Base-by-base conservation (phyloP, 2,329 filamentous ascomycete genomes). In the Penicillium concentricum region DNA sequence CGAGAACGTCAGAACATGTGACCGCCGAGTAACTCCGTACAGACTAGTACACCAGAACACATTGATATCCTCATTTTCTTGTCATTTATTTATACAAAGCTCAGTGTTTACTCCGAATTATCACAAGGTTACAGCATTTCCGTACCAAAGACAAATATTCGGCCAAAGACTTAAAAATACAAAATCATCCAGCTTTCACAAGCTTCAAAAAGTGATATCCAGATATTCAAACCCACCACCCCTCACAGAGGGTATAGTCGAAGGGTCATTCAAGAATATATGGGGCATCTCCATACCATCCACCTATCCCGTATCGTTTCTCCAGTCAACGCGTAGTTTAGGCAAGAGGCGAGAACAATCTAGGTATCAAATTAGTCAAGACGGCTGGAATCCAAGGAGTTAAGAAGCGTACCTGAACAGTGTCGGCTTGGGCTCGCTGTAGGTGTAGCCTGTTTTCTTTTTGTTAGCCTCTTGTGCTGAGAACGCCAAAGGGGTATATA, bases 371-470 rank as follows among this genome's bases (percentile, higher is more conserved):
- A 28, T 56, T 52, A 56, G 48, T 20, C 18, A 41, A 16, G 16
- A 26, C 20, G 26, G 51, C 65, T 63, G 69, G 63, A 57, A 48
- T 44, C 30, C 22, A 48, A 46, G 22, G 70, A 10, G 30, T 45
- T 54, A 15, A 32, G 30, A 13, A 26, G 39, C 60, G 52, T 77
- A 89, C 87, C 86, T 85, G 79, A 90, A 88, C 67, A 90, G 74
- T 44, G 91, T 88, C 54, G 94, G 94, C 74, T 90, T 87, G 39
- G 94, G 94, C 76, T 93, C 89, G 82, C 92, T 97, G 76, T 90
- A 89, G 54, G 93, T 95, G 81, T 96, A 97, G 68, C 93, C 90
- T 94, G 70, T 61, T 51, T 53, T 49, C 45, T 10, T 24, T 5
- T 8, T 22, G 39, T 51, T 51, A 51, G n/a, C 16, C 16, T 18